These are phyloP conservation scores for Uronychia setigera DNA, from an alignment of 73 alveolate genomes.

Conservation along the genomic window DNA sequence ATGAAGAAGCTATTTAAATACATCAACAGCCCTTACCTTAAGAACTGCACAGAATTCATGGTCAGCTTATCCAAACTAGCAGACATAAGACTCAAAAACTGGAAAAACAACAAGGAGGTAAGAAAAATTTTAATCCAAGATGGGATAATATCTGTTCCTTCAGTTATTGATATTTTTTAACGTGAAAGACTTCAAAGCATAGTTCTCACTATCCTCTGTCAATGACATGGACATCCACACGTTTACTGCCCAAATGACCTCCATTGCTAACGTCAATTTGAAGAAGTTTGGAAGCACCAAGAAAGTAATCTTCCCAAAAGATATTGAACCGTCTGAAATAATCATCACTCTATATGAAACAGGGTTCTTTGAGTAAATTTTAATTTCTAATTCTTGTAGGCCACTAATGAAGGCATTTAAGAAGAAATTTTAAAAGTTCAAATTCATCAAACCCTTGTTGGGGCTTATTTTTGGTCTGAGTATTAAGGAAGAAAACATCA, in stretches of 20 bases:
- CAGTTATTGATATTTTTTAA: not conserved
- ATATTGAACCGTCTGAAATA: not conserved
- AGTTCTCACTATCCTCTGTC: not conserved
- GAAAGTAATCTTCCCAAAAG: not conserved
- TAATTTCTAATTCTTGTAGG: not conserved
- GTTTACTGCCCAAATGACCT: not conserved
- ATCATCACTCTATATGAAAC: not conserved
- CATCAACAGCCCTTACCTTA: no score
- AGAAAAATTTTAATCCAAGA: no score
- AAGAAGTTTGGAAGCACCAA: not conserved
- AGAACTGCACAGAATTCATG: not conserved
- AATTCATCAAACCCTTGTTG: not conserved
- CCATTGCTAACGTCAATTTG: not conserved
- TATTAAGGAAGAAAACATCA: not conserved
- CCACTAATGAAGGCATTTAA: not conserved
- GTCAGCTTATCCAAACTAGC: not conserved
- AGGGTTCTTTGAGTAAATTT: not conserved
- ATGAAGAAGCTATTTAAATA: no score
- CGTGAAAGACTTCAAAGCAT: not conserved
- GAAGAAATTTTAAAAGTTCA: not conserved
- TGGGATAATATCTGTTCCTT: not conserved
- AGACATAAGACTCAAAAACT: no score
- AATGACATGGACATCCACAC: not conserved
- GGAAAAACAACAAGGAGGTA: no score
- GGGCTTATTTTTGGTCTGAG: constrained; percentile 34